phyloP scores from a whole-genome alignment of 768 basidiomycete genomes.

The Lentinula aciculospora region DNA sequence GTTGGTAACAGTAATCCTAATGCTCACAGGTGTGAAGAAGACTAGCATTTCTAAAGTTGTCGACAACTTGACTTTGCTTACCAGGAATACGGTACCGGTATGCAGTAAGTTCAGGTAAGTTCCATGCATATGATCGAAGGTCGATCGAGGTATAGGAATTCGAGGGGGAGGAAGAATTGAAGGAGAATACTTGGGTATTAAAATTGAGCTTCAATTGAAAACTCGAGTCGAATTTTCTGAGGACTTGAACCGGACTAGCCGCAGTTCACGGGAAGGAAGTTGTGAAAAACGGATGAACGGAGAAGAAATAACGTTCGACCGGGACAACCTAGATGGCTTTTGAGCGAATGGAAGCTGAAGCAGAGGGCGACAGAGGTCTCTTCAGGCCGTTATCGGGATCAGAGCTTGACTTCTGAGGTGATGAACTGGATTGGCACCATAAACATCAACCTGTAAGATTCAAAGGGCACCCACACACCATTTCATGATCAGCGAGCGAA shows the following conservation, averaged over 20 bases:
- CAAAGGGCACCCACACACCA: neutral
- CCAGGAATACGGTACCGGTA: neutral
- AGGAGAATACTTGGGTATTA: neutral
- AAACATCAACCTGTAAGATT: neutral
- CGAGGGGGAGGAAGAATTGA: neutral
- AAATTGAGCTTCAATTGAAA: neutral
- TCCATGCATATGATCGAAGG: neutral
- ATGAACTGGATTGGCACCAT: no score
- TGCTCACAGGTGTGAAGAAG: no score
- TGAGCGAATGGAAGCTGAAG: neutral
- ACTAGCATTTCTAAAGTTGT: neutral
- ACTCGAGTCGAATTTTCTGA: neutral
- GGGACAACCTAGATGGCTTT: neutral
- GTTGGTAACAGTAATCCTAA: neutral
- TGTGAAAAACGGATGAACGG: neutral
- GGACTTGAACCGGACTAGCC: neutral
- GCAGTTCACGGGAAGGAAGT: neutral
- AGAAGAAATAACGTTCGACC: neutral
- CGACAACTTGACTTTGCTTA: neutral
- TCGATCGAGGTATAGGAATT: neutral
- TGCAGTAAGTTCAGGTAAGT: neutral
- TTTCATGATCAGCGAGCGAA: neutral
- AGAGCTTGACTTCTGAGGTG: neutral
- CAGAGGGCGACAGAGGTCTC: neutral
- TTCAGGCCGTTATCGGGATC: neutral